These are phyloP conservation scores for Zopfia rhizophila DNA, from an alignment of 2,329 filamentous ascomycete genomes.

Conservation along the genomic window DNA sequence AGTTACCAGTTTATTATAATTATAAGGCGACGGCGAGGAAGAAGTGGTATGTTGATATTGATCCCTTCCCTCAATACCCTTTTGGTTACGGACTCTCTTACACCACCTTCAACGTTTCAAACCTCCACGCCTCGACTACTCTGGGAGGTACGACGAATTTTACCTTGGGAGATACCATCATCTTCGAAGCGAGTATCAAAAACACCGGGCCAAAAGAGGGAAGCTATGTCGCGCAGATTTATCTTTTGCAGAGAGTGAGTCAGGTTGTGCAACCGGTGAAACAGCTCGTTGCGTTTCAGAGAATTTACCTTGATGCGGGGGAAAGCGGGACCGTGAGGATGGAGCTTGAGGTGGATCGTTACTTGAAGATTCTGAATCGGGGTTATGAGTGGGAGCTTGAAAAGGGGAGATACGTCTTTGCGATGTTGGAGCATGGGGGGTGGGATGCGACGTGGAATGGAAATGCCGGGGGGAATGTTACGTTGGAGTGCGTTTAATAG, in stretches of 20 bases:
- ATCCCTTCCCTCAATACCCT: slow-evolving; percentile 63
- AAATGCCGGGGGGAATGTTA: slow-evolving; percentile 51
- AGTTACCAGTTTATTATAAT: slow-evolving; percentile 74
- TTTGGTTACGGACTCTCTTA: slow-evolving; percentile 73
- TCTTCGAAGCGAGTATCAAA: slow-evolving; percentile 47
- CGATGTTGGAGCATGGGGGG: slow-evolving; percentile 55
- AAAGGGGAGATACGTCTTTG: slow-evolving; percentile 56
- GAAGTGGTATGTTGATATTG: slow-evolving; percentile 66
- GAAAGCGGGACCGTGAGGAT: slow-evolving; percentile 44
- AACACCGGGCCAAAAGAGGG: slow-evolving; percentile 50
- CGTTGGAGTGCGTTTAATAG: slow-evolving; percentile 47
- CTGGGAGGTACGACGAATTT: slow-evolving; percentile 37
- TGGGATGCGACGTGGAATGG: slow-evolving; percentile 35
- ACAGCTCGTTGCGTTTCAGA: slow-evolving; percentile 57
- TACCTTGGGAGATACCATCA: slow-evolving; percentile 39
- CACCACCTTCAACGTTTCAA: slow-evolving; percentile 64
- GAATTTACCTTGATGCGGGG: slow-evolving; percentile 51
- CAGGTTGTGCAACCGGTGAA: slow-evolving; percentile 55
- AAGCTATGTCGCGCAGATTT: slow-evolving; percentile 56
- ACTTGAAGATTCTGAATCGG: slow-evolving; percentile 56
- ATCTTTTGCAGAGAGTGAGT: slow-evolving; percentile 53
- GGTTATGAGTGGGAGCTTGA: slow-evolving; percentile 58
- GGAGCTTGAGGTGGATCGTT: slow-evolving; percentile 55
- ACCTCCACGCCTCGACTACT: slow-evolving; percentile 37
- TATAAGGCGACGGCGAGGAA: slow-evolving; percentile 68